A percentile compares a stretch with the other conserved stretches of the same genome.
phyloP scores from a whole-genome alignment of 2,329 filamentous ascomycete genomes.

The Cyphellophora europaea region DNA sequence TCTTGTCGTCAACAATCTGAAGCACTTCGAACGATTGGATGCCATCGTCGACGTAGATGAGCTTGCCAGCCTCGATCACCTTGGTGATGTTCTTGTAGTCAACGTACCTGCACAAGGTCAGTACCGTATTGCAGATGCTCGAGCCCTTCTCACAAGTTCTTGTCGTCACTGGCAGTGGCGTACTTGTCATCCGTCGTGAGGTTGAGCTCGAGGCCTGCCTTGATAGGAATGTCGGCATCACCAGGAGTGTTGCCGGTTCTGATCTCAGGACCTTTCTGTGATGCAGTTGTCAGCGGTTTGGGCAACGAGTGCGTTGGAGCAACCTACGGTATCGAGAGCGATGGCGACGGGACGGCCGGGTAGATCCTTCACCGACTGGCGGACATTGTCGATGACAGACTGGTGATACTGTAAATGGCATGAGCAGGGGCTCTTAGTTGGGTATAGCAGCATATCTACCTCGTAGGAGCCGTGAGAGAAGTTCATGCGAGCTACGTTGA shows the following conservation, averaged over 20 bases:
- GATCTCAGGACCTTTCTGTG: slow-evolving; percentile 72
- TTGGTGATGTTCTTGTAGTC: slow-evolving; percentile 99
- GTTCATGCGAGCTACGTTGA: slow-evolving; percentile 99
- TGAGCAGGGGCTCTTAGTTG: no score
- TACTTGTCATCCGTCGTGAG: slow-evolving; percentile 96
- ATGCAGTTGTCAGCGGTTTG: not conserved
- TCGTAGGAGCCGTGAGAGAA: slow-evolving; percentile 91
- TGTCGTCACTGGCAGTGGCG: slow-evolving; percentile 69
- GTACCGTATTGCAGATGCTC: slow-evolving; percentile 5
- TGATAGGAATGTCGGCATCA: slow-evolving; percentile 71
- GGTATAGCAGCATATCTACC: no score
- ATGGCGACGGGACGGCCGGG: slow-evolving; percentile 85
- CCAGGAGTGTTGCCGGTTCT: slow-evolving; percentile 66
- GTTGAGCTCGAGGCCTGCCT: slow-evolving; percentile 76
- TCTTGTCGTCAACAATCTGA: slow-evolving; percentile 80
- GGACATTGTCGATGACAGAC: slow-evolving; percentile 93
- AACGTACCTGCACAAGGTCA: slow-evolving; percentile 58
- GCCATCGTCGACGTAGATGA: slow-evolving; percentile 97
- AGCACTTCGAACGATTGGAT: slow-evolving; percentile 94
- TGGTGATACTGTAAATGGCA: slow-evolving; percentile 69
- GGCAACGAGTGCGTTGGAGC: not conserved
- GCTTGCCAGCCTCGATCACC: slow-evolving; percentile 82
- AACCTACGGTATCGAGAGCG: slow-evolving; percentile 69
- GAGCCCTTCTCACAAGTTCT: slow-evolving; percentile 74
- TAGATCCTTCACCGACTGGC: slow-evolving; percentile 70